Evolutionary conservation across 768 basidiomycete species (phyloP).

Genomic region (Psilocybe cubensis): DNA sequence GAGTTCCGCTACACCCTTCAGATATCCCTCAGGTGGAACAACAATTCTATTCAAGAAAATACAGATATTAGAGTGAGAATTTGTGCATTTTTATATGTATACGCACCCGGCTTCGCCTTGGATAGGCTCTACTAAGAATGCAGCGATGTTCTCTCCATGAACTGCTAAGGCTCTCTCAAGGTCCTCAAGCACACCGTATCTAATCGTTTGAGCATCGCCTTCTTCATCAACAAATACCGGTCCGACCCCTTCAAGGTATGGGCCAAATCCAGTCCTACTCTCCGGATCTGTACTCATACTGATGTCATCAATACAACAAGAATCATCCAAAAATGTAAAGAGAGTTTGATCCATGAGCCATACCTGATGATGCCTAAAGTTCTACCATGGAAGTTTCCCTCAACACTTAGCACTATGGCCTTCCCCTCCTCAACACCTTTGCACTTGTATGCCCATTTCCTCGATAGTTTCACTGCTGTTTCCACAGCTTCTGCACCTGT

Average conservation of each 20-base stretch:
- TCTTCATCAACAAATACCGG: conserved; percentile 66
- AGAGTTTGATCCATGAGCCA: conserved; percentile 15
- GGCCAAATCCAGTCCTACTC: conserved; percentile 85
- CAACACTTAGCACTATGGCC: conserved; percentile 85
- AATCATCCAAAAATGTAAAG: neutral
- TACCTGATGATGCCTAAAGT: conserved; percentile 88
- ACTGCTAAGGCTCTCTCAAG: conserved; percentile 80
- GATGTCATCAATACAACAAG: conserved; percentile 12
- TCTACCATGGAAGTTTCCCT: conserved; percentile 95
- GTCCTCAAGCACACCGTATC: conserved; percentile 84
- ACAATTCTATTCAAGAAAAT: conserved; percentile 64
- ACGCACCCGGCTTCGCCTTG: conserved; percentile 97
- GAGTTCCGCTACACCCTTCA: conserved; percentile 72
- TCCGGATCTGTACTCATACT: conserved; percentile 97
- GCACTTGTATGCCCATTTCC: conserved; percentile 95
- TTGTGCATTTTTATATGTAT: neutral
- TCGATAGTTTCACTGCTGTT: conserved; percentile 91
- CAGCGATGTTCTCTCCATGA: conserved; percentile 84
- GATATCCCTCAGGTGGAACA: conserved; percentile 88
- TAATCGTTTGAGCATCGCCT: conserved; percentile 59
- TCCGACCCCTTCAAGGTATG: conserved; percentile 85
- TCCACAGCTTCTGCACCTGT: conserved; percentile 99
- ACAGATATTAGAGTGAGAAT: conserved; percentile 4
- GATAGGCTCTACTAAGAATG: conserved; percentile 96
- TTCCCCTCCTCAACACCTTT: conserved; percentile 82